phyloP scores from a whole-genome alignment of 1,284 basidiomycete genomes.

The Sphagnurus paluster region DNA sequence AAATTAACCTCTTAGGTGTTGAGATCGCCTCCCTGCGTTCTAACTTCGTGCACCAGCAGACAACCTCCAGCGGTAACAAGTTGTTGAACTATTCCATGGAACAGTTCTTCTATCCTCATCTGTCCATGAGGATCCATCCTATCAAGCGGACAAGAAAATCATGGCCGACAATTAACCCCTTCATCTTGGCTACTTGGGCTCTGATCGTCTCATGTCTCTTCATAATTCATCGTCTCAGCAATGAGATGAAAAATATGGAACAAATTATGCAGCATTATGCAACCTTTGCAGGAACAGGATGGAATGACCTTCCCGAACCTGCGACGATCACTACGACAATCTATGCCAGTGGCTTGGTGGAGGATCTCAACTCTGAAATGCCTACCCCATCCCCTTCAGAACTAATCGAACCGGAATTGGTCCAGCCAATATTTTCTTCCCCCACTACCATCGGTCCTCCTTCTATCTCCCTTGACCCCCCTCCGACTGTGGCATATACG shows the following conservation, averaged over 20 bases:
- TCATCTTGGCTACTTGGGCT: slow-evolving; percentile 30
- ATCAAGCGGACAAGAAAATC: slow-evolving; percentile 11
- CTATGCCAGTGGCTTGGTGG: slow-evolving; percentile 20
- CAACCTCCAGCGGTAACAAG: slow-evolving; percentile 32
- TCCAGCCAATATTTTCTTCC: slow-evolving; percentile 1
- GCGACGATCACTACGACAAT: slow-evolving; percentile 41
- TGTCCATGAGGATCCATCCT: slow-evolving; percentile 39
- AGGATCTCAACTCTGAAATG: slow-evolving; percentile 23
- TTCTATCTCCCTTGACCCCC: too few species aligned
- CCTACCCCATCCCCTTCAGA: slow-evolving; percentile 8
- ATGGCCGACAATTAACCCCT: slow-evolving; percentile 16
- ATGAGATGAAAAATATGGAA: slow-evolving; percentile 38
- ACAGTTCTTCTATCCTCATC: slow-evolving; percentile 55
- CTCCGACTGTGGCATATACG: too few species aligned
- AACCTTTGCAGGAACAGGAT: slow-evolving; percentile 22
- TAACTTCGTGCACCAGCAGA: slow-evolving; percentile 48
- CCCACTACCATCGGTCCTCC: neutral
- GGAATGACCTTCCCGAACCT: slow-evolving; percentile 25
- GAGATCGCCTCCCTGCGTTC: slow-evolving; percentile 42
- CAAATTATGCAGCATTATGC: slow-evolving; percentile 34
- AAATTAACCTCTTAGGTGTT: slow-evolving; percentile 34
- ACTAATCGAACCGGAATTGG: slow-evolving; percentile 8
- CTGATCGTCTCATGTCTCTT: slow-evolving; percentile 34
- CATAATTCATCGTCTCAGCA: slow-evolving; percentile 34
- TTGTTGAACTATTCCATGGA: slow-evolving; percentile 56